Evolutionary conservation across 2,329 filamentous ascomycete genomes (phyloP), one percentile per base, ranked within the genome.

Genomic region (Delphinella strobiligena): DNA sequence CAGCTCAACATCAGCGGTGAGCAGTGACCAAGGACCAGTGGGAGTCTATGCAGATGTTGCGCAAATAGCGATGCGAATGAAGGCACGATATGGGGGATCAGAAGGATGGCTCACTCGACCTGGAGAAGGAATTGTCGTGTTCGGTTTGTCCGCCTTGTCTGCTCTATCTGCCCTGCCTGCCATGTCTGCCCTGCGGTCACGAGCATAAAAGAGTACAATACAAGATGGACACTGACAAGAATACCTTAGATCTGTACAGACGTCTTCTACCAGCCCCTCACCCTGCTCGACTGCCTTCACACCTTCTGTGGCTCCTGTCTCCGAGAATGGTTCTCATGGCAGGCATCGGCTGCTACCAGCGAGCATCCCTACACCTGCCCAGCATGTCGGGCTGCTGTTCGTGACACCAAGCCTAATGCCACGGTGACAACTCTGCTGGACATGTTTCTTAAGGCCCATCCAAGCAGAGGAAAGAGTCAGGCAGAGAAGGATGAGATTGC

Each of bases 171-270:
- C 15, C 33, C 27, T 19, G 27, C 36, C 19, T 36, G 31, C 31
- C 17, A 31, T 7, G 18, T 17, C 17, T 17, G 7, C 40, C 17
- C 15, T 18, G 18, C 19, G 22, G 8, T 8, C 14, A 12, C 8
- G 12, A 34, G 29, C n/a, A 5, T 11, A 11, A 43, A 33, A 48
- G 40, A 37, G 36, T 42, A 38, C 50, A n/a, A n/a, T n/a, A n/a
- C n/a, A n/a, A n/a, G n/a, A n/a, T n/a, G n/a, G n/a, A n/a, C n/a
- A n/a, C n/a, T n/a, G n/a, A n/a, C n/a, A n/a, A n/a, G n/a, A n/a
- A n/a, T n/a, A n/a, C n/a, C n/a, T 30, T 43, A 95, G 88, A 98
- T 98, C 54, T 98, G 91, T 69, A 93, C 89, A 51, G 91, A 96
- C 61, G 75, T 61, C 42, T 52, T 61, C 34, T 58, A 57, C 48